These are phyloP conservation scores for Stellera chamaejasme DNA, from an alignment of 345 rosid species.

Conservation along the genomic window DNA sequence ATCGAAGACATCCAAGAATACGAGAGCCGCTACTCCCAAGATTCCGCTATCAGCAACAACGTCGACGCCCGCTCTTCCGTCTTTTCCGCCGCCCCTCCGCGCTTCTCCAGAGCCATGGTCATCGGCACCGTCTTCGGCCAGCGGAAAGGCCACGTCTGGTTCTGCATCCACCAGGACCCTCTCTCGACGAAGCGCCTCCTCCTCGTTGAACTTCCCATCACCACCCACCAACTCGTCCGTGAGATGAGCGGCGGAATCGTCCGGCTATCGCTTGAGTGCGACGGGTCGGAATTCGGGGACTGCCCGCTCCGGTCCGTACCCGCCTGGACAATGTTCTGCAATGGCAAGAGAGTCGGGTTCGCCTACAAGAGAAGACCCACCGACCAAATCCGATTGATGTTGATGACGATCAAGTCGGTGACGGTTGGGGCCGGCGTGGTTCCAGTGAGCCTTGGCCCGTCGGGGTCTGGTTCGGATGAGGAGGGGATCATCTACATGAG, in stretches of 20 bases:
- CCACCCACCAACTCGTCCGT: conserved; percentile 48
- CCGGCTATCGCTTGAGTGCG: conserved; percentile 68
- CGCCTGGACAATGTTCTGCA: conserved; percentile 62
- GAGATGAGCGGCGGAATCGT: conserved; percentile 74
- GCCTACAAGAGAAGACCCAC: conserved; percentile 44
- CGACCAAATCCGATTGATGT: conserved; percentile 38
- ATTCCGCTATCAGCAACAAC: conserved; percentile 20
- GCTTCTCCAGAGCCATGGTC: conserved; percentile 76
- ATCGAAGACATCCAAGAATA: conserved; percentile 16
- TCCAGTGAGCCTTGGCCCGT: conserved; percentile 35
- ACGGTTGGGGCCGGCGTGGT: conserved; percentile 81
- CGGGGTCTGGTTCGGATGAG: conserved; percentile 17
- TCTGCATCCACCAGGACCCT: conserved; percentile 77
- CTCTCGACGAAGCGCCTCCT: conserved; percentile 62
- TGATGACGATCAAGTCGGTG: conserved; percentile 64
- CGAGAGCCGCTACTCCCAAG: conserved; percentile 14
- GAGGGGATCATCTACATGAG: conserved; percentile 81
- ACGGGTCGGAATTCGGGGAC: conserved; percentile 35
- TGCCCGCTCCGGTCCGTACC: conserved; percentile 63
- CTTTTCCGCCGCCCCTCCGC: conserved; percentile 20
- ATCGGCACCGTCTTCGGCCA: conserved; percentile 75
- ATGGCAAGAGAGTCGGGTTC: conserved; percentile 56
- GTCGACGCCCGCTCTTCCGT: conserved; percentile 3
- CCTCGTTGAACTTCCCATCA: conserved; percentile 68
- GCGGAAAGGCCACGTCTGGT: conserved; percentile 82